phyloP scores from a whole-genome alignment of 106 monocot species.

The Acorus gramineus region DNA sequence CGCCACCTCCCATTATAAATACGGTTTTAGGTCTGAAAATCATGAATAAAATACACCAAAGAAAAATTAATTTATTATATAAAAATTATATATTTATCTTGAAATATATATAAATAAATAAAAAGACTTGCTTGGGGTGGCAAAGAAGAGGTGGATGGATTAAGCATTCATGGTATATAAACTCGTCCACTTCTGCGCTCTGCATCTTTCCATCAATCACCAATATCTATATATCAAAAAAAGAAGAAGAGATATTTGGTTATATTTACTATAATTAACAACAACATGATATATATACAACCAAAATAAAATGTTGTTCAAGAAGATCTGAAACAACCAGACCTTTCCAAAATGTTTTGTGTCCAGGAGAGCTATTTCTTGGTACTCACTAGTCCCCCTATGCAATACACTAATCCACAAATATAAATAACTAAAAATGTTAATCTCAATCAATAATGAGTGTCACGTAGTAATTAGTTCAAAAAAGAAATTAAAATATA shows the following conservation, averaged over 20 bases:
- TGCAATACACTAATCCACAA: conserved; percentile 41
- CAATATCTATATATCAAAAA: conserved; percentile 10
- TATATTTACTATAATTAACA: too few relatives aligned
- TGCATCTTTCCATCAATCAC: conserved; percentile 81
- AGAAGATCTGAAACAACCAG: not conserved
- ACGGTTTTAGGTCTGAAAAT: conserved; percentile 46
- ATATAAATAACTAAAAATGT: not conserved
- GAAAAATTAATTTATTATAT: not conserved
- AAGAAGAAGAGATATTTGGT: not conserved
- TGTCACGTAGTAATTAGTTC: too few relatives aligned
- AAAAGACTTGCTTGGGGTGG: conserved; percentile 43
- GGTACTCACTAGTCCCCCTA: conserved; percentile 49
- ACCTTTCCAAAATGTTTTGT: conserved; percentile 85
- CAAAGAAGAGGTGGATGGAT: conserved; percentile 56
- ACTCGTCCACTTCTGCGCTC: conserved; percentile 66
- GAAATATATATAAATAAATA: not conserved
- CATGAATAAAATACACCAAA: not conserved
- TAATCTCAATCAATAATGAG: not conserved
- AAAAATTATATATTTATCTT: not conserved
- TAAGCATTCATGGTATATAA: conserved; percentile 77
- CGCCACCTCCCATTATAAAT: conserved; percentile 88
- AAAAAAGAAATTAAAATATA: too few relatives aligned
- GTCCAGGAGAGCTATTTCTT: conserved; percentile 74
- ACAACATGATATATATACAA: not conserved
- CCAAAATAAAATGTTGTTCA: too few relatives aligned